Evolutionary conservation across 208 protist genomes (phyloP).

Genomic region (Trypanosoma mega): DNA sequence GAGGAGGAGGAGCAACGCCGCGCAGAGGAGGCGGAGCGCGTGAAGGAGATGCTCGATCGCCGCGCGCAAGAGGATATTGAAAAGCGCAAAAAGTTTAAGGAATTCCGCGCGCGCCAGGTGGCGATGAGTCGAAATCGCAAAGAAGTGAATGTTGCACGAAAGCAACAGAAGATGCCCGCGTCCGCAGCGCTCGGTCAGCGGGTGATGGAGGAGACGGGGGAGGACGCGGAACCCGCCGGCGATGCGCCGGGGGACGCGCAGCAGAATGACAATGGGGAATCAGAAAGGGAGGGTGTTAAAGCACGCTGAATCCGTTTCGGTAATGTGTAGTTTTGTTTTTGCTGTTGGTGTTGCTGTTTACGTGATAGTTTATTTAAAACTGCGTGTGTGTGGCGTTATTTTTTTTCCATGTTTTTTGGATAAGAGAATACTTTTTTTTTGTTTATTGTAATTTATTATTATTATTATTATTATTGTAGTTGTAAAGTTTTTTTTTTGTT

Average conservation of each 20-base stretch:
- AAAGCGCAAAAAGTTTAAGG: slow-evolving; percentile 72
- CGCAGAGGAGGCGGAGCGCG: slow-evolving; percentile 54
- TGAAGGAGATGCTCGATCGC: slow-evolving; percentile 50
- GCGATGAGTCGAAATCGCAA: slow-evolving; percentile 75
- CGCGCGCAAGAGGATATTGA: slow-evolving; percentile 59
- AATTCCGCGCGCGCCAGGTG: slow-evolving; percentile 72
- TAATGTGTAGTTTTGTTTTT: background rate
- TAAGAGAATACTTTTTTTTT: no score
- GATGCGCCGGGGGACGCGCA: slow-evolving; percentile 6
- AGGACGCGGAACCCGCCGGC: slow-evolving; percentile 18
- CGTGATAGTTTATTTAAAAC: background rate
- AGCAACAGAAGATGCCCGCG: slow-evolving; percentile 32
- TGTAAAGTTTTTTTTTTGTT: no score
- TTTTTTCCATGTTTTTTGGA: no score
- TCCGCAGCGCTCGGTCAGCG: slow-evolving; percentile 18
- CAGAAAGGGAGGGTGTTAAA: background rate
- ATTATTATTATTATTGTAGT: no score
- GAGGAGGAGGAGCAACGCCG: slow-evolving; percentile 50
- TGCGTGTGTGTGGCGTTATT: no score
- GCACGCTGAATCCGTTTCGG: no score
- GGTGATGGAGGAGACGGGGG: slow-evolving; percentile 27
- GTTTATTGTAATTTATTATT: no score
- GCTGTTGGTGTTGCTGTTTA: background rate
- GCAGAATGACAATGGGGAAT: slow-evolving; percentile 11
- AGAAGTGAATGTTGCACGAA: slow-evolving; percentile 41